Conservation (phyloP, 2,329 filamentous ascomycete genomes). For the Pyrenophora teres region DNA sequence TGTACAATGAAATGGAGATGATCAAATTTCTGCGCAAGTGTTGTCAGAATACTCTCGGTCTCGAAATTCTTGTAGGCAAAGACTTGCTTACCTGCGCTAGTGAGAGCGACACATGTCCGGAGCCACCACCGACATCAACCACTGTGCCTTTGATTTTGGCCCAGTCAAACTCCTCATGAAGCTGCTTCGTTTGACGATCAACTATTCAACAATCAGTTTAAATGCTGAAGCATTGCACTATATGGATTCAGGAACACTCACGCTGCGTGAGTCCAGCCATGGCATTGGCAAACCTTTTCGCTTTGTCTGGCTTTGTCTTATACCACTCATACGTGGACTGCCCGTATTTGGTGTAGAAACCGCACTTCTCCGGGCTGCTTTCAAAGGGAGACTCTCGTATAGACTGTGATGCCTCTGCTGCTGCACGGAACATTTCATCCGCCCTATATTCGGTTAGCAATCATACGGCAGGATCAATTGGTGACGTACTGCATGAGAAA, state of each 20-base stretch:
- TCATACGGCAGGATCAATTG: background rate
- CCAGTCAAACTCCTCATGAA: slow-evolving; percentile 10
- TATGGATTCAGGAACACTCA: background rate
- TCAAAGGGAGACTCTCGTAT: slow-evolving; percentile 3
- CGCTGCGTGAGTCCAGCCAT: slow-evolving; percentile 6
- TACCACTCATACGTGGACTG: slow-evolving; percentile 1
- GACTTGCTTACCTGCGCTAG: slow-evolving; percentile 1
- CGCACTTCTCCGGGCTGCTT: background rate
- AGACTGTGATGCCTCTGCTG: background rate
- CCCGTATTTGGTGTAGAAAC: slow-evolving; percentile 4
- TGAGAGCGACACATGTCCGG: slow-evolving; percentile 4
- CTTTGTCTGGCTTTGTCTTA: background rate
- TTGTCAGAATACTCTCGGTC: too few relatives aligned
- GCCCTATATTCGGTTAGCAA: slow-evolving; percentile 1
- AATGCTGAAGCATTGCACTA: too few relatives aligned
- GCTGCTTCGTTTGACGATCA: slow-evolving; percentile 1
- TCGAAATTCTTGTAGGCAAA: background rate
- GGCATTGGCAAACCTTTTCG: slow-evolving; percentile 2
- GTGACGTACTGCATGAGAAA: background rate
- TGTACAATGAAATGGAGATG: slow-evolving; percentile 5
- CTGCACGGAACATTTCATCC: slow-evolving; percentile 8
- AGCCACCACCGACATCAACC: slow-evolving; percentile 13
- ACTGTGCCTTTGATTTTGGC: slow-evolving; percentile 1
- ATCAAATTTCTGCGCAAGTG: too few relatives aligned
- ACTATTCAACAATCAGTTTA: background rate